These are phyloP conservation scores for Nicotiana knightiana DNA, from an alignment of 257 asterid genomes.

Conservation along the genomic window DNA sequence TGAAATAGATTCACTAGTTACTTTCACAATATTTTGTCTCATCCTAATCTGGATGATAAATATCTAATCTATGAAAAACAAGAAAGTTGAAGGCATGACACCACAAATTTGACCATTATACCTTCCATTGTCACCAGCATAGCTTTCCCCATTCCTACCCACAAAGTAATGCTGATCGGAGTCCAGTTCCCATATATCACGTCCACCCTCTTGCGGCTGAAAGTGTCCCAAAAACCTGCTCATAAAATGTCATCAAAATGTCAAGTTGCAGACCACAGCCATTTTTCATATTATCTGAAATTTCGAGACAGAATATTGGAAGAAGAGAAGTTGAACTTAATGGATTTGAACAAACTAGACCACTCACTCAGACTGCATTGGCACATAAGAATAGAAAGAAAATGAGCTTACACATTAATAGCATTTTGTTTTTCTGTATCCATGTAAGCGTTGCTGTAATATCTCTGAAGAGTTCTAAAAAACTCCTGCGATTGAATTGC, in stretches of 20 bases:
- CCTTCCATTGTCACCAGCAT: slow-evolving; percentile 50
- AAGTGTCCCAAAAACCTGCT: slow-evolving; percentile 90
- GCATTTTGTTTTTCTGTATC: slow-evolving; percentile 92
- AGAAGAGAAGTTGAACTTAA: background rate
- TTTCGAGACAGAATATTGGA: background rate
- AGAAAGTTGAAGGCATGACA: background rate
- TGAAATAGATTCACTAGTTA: too few relatives aligned
- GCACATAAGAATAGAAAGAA: background rate
- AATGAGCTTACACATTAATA: slow-evolving; percentile 74
- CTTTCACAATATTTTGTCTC: background rate
- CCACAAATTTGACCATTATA: slow-evolving; percentile 16
- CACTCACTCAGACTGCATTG: slow-evolving; percentile 10
- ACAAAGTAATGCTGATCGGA: slow-evolving; percentile 52
- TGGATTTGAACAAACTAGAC: slow-evolving; percentile 7
- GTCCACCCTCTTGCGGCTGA: slow-evolving; percentile 73
- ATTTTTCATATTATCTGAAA: background rate
- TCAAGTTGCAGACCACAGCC: background rate
- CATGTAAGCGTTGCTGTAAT: slow-evolving; percentile 92
- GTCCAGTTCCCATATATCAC: slow-evolving; percentile 89
- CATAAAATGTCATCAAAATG: slow-evolving; percentile 18
- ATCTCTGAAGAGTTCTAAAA: slow-evolving; percentile 91
- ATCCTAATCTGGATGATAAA: background rate
- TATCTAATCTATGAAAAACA: background rate
- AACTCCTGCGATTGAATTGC: slow-evolving; percentile 97
- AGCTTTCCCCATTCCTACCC: slow-evolving; percentile 49